phyloP scores from a whole-genome alignment of 2,329 filamentous ascomycete genomes.

The Xylariaceae sp. region DNA sequence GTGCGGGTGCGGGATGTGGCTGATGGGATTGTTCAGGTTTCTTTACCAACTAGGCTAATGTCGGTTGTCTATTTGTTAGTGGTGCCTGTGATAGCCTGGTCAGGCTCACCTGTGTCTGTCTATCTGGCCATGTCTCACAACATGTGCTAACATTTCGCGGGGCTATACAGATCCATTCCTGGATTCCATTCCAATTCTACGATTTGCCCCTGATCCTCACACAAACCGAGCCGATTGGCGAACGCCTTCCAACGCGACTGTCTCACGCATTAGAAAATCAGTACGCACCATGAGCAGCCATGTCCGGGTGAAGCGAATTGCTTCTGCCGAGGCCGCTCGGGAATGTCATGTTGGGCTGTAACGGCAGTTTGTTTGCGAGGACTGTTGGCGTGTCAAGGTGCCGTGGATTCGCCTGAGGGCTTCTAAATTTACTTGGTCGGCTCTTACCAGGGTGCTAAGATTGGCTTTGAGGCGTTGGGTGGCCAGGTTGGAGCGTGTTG shows the following conservation, averaged over 20 bases:
- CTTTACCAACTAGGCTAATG: slow-evolving; percentile 9
- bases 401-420: slow-evolving; percentile 17
- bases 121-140: slow-evolving; percentile 16
- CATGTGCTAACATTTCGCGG: slow-evolving; percentile 19
- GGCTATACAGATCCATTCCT: slow-evolving; percentile 24
- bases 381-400: slow-evolving; percentile 13
- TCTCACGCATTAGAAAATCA: slow-evolving; percentile 17
- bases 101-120: slow-evolving; percentile 12
- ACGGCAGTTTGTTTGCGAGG: slow-evolving; percentile 22
- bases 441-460: slow-evolving; percentile 6
- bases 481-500: slow-evolving; percentile 20
- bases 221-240: slow-evolving; percentile 11
- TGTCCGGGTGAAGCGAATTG: slow-evolving; percentile 18
- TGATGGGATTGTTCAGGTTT: neutral
- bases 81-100: too few species aligned
- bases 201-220: slow-evolving; percentile 11
- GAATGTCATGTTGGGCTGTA: slow-evolving; percentile 7
- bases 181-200: slow-evolving; percentile 19
- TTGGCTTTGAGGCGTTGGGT: neutral
- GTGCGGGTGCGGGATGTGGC: too few species aligned
- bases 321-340: slow-evolving; percentile 14
- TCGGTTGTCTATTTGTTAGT: slow-evolving; percentile 16
- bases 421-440: slow-evolving; percentile 21
- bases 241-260: slow-evolving; percentile 18
- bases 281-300: slow-evolving; percentile 16